phyloP scores from a whole-genome alignment of 495 filamentous ascomycete genomes.

The Aspergillus affinis region DNA sequence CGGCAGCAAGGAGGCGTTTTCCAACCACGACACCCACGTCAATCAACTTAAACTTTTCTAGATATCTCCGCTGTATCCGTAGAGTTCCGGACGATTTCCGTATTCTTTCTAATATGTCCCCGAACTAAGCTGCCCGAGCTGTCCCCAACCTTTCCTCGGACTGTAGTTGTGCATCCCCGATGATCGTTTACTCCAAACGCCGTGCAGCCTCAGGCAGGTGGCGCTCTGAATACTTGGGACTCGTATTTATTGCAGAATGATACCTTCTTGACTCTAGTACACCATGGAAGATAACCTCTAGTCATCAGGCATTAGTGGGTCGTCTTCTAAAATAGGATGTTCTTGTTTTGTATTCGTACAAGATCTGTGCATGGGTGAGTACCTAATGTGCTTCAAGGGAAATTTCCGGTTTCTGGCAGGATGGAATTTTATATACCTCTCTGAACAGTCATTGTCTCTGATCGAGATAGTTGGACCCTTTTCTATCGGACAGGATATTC shows the following conservation, averaged over 20 bases:
- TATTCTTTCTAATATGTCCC: background rate
- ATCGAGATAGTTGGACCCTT: background rate
- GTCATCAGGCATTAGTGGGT: background rate
- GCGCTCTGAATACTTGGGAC: slow-evolving; percentile 1
- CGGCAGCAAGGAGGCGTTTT: background rate
- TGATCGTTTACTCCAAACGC: background rate
- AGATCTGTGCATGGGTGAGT: background rate
- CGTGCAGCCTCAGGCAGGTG: background rate
- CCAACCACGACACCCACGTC: background rate
- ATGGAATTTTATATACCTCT: background rate
- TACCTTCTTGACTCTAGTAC: slow-evolving; percentile 2
- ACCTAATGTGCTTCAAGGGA: background rate
- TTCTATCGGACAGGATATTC: background rate
- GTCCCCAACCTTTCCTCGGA: background rate
- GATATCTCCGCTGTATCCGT: background rate
- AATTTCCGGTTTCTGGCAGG: background rate
- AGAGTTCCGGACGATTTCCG: background rate
- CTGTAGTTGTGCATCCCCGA: background rate
- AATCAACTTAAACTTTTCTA: background rate
- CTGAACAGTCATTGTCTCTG: background rate
- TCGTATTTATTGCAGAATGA: slow-evolving; percentile 5
- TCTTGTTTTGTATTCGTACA: background rate
- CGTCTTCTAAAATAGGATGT: background rate
- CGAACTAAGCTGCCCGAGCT: background rate
- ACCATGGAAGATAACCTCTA: background rate